Conservation (phyloP, 2,329 filamentous ascomycete species). For the Pseudopyricularia javanii region DNA sequence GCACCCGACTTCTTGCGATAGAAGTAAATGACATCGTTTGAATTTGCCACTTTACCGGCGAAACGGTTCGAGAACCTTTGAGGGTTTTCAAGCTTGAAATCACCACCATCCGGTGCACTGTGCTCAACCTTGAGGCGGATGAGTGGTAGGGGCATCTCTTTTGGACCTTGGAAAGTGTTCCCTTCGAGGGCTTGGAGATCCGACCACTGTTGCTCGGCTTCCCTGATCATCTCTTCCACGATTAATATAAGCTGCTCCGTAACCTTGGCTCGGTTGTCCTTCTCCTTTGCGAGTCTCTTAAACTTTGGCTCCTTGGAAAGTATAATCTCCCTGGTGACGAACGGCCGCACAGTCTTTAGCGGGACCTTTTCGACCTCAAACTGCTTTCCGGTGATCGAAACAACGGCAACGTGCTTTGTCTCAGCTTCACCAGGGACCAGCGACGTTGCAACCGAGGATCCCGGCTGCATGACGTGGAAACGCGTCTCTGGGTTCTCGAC, state of each 20-base stretch:
- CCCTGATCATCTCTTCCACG: constrained; percentile 75
- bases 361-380: constrained; percentile 72
- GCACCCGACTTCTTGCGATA: constrained; percentile 70
- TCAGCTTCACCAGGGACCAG: constrained; percentile 82
- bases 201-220: constrained; percentile 73
- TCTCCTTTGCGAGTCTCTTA: constrained; percentile 64
- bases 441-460: constrained; percentile 91
- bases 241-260: constrained; percentile 64
- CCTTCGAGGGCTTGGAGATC: constrained; percentile 44
- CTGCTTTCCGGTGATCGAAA: constrained; percentile 71
- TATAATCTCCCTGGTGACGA: constrained; percentile 73
- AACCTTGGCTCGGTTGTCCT: constrained; percentile 72
- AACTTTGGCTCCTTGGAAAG: constrained; percentile 66
- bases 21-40: constrained; percentile 87
- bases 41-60: constrained; percentile 79
- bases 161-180: constrained; percentile 35
- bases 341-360: constrained; percentile 80
- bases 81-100: constrained; percentile 86
- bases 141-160: constrained; percentile 62
- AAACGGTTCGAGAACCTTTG: constrained; percentile 94
- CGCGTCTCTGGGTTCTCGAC: constrained; percentile 71
- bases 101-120: constrained; percentile 69
- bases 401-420: constrained; percentile 77
- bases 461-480: constrained; percentile 95
- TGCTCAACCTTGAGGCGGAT: constrained; percentile 88